A percentile compares a stretch with the other conserved stretches of the same genome.
Conservation (phyloP, 75 land plant genomes). For the Azolla pinnata region DNA sequence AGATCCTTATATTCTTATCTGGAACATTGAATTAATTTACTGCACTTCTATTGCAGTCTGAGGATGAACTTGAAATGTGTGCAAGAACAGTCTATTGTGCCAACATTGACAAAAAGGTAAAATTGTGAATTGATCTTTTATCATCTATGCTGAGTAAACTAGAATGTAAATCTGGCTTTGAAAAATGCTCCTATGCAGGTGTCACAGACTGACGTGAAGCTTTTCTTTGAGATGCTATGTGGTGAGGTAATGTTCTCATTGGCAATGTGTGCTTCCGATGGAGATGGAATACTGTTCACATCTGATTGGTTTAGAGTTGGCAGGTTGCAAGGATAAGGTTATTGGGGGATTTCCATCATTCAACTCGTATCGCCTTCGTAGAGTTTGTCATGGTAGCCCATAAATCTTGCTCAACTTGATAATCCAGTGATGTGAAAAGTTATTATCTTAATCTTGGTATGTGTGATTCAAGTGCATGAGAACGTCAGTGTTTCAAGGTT, state of each 20-base stretch:
- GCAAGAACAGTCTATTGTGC: conserved; percentile 55
- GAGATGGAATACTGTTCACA: no score
- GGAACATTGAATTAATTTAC: no score
- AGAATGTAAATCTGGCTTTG: not conserved
- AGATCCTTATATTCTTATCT: no score
- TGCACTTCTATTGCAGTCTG: conserved; percentile 42
- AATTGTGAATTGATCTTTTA: conserved; percentile 2
- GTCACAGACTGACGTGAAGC: conserved; percentile 39
- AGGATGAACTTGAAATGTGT: conserved; percentile 57
- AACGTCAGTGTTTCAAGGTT: no score
- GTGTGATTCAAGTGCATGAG: no score
- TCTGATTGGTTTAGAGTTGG: conserved; percentile 1
- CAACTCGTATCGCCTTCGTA: conserved; percentile 43
- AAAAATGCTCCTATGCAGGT: conserved; percentile 21
- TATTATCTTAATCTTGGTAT: no score
- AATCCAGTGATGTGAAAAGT: no score
- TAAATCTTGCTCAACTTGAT: not conserved
- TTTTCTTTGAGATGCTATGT: conserved; percentile 38
- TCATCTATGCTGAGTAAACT: not conserved
- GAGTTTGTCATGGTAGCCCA: conserved; percentile 36
- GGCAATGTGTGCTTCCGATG: no score
- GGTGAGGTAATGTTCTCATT: conserved; percentile 31
- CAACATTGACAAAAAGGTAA: conserved; percentile 63
- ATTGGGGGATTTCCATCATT: conserved; percentile 39
- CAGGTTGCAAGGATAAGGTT: conserved; percentile 41